Base-by-base conservation (phyloP, 352 stramenopile genomes). In the Pythium folliculosum region DNA sequence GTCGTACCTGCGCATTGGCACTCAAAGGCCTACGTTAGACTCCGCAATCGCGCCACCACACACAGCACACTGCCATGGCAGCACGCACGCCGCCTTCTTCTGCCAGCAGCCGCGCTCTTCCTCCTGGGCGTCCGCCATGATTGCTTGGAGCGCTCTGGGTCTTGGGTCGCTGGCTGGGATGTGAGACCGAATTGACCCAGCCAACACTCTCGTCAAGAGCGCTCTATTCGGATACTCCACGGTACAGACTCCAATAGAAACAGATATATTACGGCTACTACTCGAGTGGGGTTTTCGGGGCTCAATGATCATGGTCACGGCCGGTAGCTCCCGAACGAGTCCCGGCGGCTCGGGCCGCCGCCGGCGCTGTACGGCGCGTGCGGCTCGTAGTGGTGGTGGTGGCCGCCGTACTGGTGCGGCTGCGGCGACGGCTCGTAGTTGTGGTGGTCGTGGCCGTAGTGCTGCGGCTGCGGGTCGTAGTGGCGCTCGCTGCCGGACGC, bases 91-190 rank as follows among this genome's bases (percentile, higher is more conserved):
- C 2, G 78, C 78, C 57, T 91, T 91, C 73, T 86, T 78, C 66
- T 88, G 77, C 81, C 83, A 89, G 78, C 83, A 92, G 4, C 80
- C 76, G 22, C 60, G 71, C 45, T 89, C 81, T 25, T 89, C 71
- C 30, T 70, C 52, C 14, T 19, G 40, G 2, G 58, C 35, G 5
- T 70, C 50, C 3, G 61, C 61, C 67, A 74, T 74, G 40, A 30
- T 69, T 21, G 40, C 17, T 25, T 43, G 43, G 1, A 14, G 14
- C 50, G 27, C 40, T 25, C 13, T 32, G 0, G 25, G 10, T 43
- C 30, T 45, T 16, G 8, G 27, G 30, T n/a, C 21, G 19, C 1
- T 58, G 30, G 5, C 0, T 14, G 40, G 9, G 40, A 21, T 47
- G 37, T 43, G 40, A 55, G 49, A 55, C 7, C 9, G 7, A 19